Evolutionary conservation across 1,139 yeast genomes (phyloP), one percentile per base, ranked within the genome.

Genomic region (Kazachstania sp.): DNA sequence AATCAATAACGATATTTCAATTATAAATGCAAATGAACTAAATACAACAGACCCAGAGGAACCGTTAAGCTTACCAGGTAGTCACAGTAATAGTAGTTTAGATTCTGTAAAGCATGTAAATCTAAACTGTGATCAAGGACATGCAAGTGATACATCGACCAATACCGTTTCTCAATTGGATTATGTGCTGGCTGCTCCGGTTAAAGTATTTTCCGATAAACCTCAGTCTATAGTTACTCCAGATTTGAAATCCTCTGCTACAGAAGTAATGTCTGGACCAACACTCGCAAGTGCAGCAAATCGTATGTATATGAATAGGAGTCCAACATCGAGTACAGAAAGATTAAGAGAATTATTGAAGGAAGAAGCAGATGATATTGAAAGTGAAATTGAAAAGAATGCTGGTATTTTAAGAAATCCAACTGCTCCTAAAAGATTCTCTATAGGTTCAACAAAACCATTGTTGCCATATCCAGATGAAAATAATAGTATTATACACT

Each of bases 351-450:
- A 47, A 31, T 44, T 49, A 42, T 26, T 47, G 3, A 44, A 46
- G 6, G 47, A 43, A 13, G 51, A 45, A 7, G 45, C 43, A 18
- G 42, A 29, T 8, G 48, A 45, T 4, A 49, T 42, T 18, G 35
- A 43, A 19, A 61, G 57, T 30, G 44, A 44, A 9, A 58, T 56
- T 34, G 53, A 60, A n/a, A 44, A 47, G 63, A 62, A 51, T 57
- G 72, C 23, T 60, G 63, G 40, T 74, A 76, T 8, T 68, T 71
- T 74, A 69, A 67, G 49, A 71, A 77, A 42, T 39, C 0, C 66
- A 68, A 46, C 77, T 75, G 47, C 41, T 8, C 45, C 50, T 4
- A 44, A 31, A 12, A 34, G 46, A 20, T 45, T 43, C 30, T 41
- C 44, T 15, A 13, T 51, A 31, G 50, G 48, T n/a, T 38, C 51